Evolutionary conservation across 176 grass and related monocot species (phyloP), one percentile per base, ranked within the genome.

Genomic region (Eragrostis curvula): DNA sequence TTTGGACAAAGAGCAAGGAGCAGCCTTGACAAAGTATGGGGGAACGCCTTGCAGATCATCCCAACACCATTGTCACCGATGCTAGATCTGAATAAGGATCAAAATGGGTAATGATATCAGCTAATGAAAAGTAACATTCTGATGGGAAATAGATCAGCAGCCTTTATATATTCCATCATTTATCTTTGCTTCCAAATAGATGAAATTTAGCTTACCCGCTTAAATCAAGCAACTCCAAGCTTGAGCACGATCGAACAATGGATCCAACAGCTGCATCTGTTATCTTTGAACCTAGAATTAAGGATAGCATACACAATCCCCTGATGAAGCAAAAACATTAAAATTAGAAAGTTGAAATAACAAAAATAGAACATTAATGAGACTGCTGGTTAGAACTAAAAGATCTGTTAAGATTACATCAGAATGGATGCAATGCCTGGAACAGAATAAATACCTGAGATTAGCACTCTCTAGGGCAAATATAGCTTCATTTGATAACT

Each of bases 1-100:
- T 99, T 92, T 45, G 90, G 91, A 68, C 96, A 99, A 83, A 93
- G 87, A 88, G 96, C 88, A 81, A 99, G 89, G 21, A 96, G 89
- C 20, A 99, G 91, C 70, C 89, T 95, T 43, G 89, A 92, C 87
- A 96, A 79, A 62, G 89, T 90, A 75, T 85, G 75, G 81, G 96
- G 84, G 56, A 85, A 94, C 3, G 84, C 86, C 85, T 96, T 89
- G 87, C 96, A 96, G 86, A 99, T 92, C 93, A 96, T 96, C 70
- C 83, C 76, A 47, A 99, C 78, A 58, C 93, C 96, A 92, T 90
- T 89, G 53, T 99, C 93, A 77, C 75, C 96, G 55, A 99, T 99
- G 89, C 90, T 93, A 59, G 96, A 99, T 80, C 96, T 99, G 87
- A 10, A 42, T 27, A 71, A 85, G 36, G 66, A 77, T 47, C 12